Evolutionary conservation across 129 eudicot genomes (phyloP).

Genomic region (Pulicaria dysenterica): DNA sequence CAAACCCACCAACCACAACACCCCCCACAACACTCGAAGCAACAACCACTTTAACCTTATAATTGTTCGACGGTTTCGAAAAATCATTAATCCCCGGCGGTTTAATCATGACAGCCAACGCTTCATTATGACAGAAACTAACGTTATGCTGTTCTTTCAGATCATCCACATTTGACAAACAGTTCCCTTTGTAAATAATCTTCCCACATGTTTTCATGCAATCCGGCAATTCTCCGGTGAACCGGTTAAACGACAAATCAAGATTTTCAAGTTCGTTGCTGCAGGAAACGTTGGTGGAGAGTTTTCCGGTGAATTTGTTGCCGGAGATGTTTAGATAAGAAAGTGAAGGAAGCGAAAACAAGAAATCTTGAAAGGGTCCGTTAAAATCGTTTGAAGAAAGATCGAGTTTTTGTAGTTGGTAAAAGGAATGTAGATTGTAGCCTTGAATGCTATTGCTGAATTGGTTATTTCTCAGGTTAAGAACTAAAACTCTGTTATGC

Average conservation of each 20-base stretch:
- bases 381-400: conserved; percentile 57
- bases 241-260: conserved; percentile 54
- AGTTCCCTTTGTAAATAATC: conserved; percentile 54
- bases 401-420: conserved; percentile 61
- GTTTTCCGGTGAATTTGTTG: conserved; percentile 68
- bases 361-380: conserved; percentile 50
- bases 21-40: conserved; percentile 73
- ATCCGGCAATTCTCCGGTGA: conserved; percentile 71
- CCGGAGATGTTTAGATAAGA: conserved; percentile 55
- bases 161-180: conserved; percentile 41
- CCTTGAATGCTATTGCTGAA: conserved; percentile 49
- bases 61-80: conserved; percentile 14
- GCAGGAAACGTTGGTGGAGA: conserved; percentile 49
- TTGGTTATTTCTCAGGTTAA: conserved; percentile 50
- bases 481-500: conserved; percentile 46
- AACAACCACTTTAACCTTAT: conserved; percentile 46
- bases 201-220: conserved; percentile 42
- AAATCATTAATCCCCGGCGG: conserved; percentile 38
- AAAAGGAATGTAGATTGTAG: conserved; percentile 44
- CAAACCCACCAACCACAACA: conserved; percentile 54
- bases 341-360: conserved; percentile 63
- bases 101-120: conserved; percentile 66
- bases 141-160: conserved; percentile 36
- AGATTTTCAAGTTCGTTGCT: conserved; percentile 38
- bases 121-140: conserved; percentile 61